phyloP scores from a whole-genome alignment of 2,329 filamentous ascomycete species.

The Xylariomycetidae sp. region DNA sequence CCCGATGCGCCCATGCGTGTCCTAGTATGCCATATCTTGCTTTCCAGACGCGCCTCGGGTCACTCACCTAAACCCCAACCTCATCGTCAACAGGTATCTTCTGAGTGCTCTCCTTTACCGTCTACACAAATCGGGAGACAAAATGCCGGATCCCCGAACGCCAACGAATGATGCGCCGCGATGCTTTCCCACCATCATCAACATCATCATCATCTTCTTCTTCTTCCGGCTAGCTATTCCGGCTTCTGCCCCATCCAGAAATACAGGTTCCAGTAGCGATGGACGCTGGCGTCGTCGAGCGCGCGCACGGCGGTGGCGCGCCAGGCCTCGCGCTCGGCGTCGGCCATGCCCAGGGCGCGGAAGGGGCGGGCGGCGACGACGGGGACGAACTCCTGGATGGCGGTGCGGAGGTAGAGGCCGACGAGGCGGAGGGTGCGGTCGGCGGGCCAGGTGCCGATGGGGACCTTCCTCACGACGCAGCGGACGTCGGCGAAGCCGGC shows the following conservation, averaged over 20 bases:
- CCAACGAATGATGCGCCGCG: too few relatives aligned
- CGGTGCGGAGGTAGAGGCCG: conserved; percentile 26
- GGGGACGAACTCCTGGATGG: conserved; percentile 12
- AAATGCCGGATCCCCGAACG: too few relatives aligned
- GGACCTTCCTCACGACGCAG: conserved; percentile 36
- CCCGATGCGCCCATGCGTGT: too few relatives aligned
- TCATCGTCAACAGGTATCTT: too few relatives aligned
- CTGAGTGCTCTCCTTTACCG: too few relatives aligned
- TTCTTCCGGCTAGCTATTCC: too few relatives aligned
- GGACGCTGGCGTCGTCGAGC: conserved; percentile 7
- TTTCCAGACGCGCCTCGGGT: too few relatives aligned
- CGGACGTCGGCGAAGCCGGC: conserved; percentile 37
- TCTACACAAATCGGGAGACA: too few relatives aligned
- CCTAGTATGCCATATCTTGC: too few relatives aligned
- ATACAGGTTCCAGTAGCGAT: conserved; percentile 16
- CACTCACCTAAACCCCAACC: too few relatives aligned
- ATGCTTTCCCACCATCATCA: too few relatives aligned
- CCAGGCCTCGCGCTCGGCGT: conserved; percentile 14
- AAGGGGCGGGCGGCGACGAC: conserved; percentile 8
- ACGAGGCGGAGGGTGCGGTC: conserved; percentile 35
- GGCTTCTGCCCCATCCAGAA: conserved; percentile 16
- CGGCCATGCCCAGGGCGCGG: conserved; percentile 7
- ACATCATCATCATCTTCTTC: too few relatives aligned
- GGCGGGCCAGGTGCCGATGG: conserved; percentile 39
- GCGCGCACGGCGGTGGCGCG: conserved; percentile 5